phyloP scores from a whole-genome alignment of 1,139 yeast genomes.

The Hanseniaspora gamundiae region DNA sequence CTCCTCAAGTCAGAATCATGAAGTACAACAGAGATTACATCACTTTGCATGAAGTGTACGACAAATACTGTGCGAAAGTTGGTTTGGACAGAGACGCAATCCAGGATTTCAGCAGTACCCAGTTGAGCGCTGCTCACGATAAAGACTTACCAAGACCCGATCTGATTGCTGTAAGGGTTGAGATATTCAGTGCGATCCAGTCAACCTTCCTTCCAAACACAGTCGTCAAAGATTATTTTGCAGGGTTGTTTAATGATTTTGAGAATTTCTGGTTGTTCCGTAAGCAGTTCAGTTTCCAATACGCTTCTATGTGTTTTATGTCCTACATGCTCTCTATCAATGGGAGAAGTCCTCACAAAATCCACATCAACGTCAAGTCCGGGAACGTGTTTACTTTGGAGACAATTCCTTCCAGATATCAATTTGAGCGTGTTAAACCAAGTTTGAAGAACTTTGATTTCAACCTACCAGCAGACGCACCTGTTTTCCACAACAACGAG shows the following conservation, averaged over 20 bases:
- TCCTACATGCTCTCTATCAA: constrained; percentile 93
- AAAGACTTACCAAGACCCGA: constrained; percentile 91
- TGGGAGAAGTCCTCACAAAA: constrained; percentile 88
- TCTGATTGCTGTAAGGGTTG: constrained; percentile 76
- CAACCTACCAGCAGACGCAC: constrained; percentile 57
- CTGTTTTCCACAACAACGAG: constrained; percentile 87
- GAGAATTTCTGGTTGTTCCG: constrained; percentile 97
- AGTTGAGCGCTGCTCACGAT: constrained; percentile 85
- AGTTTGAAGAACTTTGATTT: constrained; percentile 41
- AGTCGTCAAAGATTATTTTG: constrained; percentile 58
- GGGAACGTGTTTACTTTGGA: constrained; percentile 94
- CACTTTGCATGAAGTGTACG: constrained; percentile 80
- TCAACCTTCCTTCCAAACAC: constrained; percentile 77
- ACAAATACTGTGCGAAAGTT: constrained; percentile 65
- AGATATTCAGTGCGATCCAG: constrained; percentile 82
- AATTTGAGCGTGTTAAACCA: constrained; percentile 23
- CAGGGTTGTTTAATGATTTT: constrained; percentile 57
- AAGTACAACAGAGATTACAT: constrained; percentile 71
- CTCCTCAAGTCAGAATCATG: constrained; percentile 88
- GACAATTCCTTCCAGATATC: constrained; percentile 73
- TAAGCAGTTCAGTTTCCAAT: constrained; percentile 88
- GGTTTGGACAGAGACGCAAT: constrained; percentile 84
- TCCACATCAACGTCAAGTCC: constrained; percentile 65
- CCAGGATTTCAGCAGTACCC: constrained; percentile 72
- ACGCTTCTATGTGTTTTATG: constrained; percentile 89